Percentiles rank a stretch among this genome's conserved stretches.
Conservation (phyloP, 2,329 filamentous ascomycete species). For the Penicillium paneum region DNA sequence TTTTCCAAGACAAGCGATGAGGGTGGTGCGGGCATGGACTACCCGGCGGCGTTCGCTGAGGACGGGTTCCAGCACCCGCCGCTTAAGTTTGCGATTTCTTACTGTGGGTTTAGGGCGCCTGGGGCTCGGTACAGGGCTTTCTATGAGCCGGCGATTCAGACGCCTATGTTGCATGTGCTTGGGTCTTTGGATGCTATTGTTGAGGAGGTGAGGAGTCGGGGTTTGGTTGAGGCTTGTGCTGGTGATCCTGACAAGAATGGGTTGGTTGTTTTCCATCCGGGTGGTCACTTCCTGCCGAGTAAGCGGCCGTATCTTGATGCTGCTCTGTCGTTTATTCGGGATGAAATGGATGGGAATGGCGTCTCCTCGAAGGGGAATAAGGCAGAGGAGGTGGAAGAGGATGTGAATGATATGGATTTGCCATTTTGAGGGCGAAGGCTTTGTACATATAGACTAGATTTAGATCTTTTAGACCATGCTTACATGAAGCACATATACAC, state of each 20-base stretch:
- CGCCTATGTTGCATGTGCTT: slow-evolving; percentile 76
- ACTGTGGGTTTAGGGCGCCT: slow-evolving; percentile 71
- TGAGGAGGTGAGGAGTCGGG: slow-evolving; percentile 68
- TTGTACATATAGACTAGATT: slow-evolving; percentile 10
- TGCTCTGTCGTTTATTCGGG: slow-evolving; percentile 67
- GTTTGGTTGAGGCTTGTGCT: slow-evolving; percentile 64
- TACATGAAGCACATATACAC: neutral
- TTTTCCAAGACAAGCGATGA: slow-evolving; percentile 25
- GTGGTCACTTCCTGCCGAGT: slow-evolving; percentile 85
- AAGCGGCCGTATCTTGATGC: slow-evolving; percentile 77
- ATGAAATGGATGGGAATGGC: slow-evolving; percentile 41
- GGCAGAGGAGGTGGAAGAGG: slow-evolving; percentile 45
- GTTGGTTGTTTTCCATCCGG: slow-evolving; percentile 69
- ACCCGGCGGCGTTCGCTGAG: slow-evolving; percentile 49
- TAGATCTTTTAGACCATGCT: slow-evolving; percentile 1
- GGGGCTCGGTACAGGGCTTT: slow-evolving; percentile 62
- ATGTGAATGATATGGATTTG: slow-evolving; percentile 65
- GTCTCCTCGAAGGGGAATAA: slow-evolving; percentile 12
- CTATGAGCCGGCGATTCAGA: slow-evolving; percentile 71
- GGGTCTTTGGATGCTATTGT: slow-evolving; percentile 86
- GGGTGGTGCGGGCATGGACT: slow-evolving; percentile 44
- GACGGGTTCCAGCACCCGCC: slow-evolving; percentile 48
- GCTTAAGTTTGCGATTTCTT: slow-evolving; percentile 69
- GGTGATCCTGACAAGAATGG: slow-evolving; percentile 51
- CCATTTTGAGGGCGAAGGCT: slow-evolving; percentile 48